Base-by-base conservation (phyloP, 257 asterid species). In the Craterostigma plantagineum region DNA sequence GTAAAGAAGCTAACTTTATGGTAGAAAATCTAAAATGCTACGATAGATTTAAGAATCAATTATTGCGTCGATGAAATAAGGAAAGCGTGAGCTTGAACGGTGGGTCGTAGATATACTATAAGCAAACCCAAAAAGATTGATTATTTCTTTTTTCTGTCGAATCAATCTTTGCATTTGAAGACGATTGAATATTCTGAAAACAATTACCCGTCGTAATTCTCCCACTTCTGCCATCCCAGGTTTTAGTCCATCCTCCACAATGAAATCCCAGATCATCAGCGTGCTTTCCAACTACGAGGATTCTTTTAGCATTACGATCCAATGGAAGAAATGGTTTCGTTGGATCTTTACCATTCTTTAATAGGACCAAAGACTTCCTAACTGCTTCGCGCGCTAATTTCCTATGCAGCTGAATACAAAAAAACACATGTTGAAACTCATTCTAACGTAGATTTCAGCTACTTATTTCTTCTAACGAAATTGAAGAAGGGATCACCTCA, bases 371-470 rank as follows among this genome's bases (percentile, higher is more conserved):
- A 46, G 93, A 85, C 50, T 75, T 85, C 7, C 91, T 73, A 51
- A 85, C 96, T 7, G 96, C 92, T 70, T 81, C 96, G 42, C 86
- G 86, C 3, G 96, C 92, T 55, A 85, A 39, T 43, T 77, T 60
- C 60, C 65, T 70, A 48, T 85, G 95, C 45, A 17, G 42, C 95
- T 83, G 79, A n/a, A 34, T 52, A 34, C 9, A 33, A 14, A 13
- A 8, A 39, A 33, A n/a, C n/a, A n/a, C n/a, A n/a, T n/a, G n/a
- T n/a, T n/a, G n/a, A n/a, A n/a, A n/a, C n/a, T n/a, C n/a, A n/a
- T n/a, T n/a, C n/a, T n/a, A 35, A 12, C 15, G 13, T 50, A 14
- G 39, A 54, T 45, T 18, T 45, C 15, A 11, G 13, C 8, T 40
- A 16, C 15, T 14, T 1, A 30, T 23, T 42, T 35, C 9, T 7